Conservation (phyloP, 441 rosid species). For the Aquilaria agallochum region DNA sequence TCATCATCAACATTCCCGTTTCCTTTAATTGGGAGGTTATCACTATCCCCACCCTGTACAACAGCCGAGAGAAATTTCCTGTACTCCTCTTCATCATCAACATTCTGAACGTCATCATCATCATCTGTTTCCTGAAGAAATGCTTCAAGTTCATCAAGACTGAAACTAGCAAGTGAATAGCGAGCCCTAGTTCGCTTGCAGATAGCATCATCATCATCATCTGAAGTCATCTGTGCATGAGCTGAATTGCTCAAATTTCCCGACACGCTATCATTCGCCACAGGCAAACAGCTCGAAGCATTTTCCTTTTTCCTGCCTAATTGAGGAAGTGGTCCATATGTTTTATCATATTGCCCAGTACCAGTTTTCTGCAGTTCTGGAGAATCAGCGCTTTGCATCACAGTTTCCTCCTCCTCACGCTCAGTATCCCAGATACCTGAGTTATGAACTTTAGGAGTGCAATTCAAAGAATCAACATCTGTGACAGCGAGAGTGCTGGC, state of each 20-base stretch:
- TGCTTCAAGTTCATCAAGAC: constrained; percentile 97
- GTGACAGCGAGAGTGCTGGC: constrained; percentile 12
- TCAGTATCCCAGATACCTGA: constrained; percentile 35
- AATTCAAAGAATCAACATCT: constrained; percentile 23
- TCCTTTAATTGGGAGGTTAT: constrained; percentile 34
- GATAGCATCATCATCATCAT: constrained; percentile 65
- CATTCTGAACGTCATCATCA: constrained; percentile 81
- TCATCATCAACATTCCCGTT: constrained; percentile 49
- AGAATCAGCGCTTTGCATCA: constrained; percentile 26
- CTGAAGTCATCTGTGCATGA: constrained; percentile 14
- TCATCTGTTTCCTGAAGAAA: constrained; percentile 98
- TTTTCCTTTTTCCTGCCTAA: constrained; percentile 22
- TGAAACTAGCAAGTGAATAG: constrained; percentile 82
- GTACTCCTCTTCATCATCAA: constrained; percentile 87
- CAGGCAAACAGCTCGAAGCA: constrained; percentile 20
- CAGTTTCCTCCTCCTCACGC: constrained; percentile 39
- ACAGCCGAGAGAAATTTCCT: constrained; percentile 92
- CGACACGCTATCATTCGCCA: constrained; percentile 20
- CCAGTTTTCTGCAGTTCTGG: constrained; percentile 13
- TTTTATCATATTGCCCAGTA: constrained; percentile 20
- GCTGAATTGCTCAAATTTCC: constrained; percentile 16
- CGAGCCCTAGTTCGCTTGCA: constrained; percentile 92
- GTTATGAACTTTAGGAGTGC: constrained; percentile 16
- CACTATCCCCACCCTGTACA: constrained; percentile 57
- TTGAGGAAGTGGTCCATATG: constrained; percentile 20